Conservation (phyloP, 805 yeast species). For the Wickerhamomyces queroliae region DNA sequence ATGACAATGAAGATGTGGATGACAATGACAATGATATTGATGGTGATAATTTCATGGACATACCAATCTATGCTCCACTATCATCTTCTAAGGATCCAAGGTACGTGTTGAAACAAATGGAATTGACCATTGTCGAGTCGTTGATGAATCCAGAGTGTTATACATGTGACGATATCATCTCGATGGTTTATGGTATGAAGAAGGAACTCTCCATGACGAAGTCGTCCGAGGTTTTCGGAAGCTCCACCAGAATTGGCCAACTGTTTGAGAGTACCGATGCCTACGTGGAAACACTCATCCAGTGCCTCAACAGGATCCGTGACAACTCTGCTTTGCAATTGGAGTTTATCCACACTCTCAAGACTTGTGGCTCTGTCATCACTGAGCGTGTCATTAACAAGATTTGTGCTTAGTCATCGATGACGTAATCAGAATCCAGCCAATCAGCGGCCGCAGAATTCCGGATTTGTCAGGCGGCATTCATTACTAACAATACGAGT, state of each 20-base stretch:
- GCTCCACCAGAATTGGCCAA: neutral
- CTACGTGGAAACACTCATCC: neutral
- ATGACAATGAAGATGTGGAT: neutral
- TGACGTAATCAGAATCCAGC: neutral
- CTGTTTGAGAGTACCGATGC: neutral
- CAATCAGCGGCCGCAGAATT: neutral
- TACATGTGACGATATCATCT: neutral
- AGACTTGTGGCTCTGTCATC: neutral
- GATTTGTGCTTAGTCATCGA: neutral
- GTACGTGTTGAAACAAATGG: conserved; percentile 31
- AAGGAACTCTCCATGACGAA: neutral
- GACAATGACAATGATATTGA: conserved; percentile 2
- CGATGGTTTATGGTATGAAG: neutral
- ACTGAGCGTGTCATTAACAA: too few relatives aligned
- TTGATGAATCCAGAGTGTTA: neutral
- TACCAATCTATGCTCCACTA: conserved; percentile 26
- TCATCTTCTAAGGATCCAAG: conserved; percentile 30
- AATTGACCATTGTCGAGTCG: conserved; percentile 21
- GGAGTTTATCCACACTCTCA: neutral
- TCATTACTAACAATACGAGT: too few relatives aligned
- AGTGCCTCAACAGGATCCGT: neutral
- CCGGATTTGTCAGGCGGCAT: neutral
- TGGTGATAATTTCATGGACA: conserved; percentile 13
- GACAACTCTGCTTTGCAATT: neutral
- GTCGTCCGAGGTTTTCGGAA: neutral